Percentiles rank a stretch among this genome's conserved stretches.
Evolutionary conservation across 2,329 filamentous ascomycete genomes (phyloP).

Genomic region (Diplocarpon rosae): DNA sequence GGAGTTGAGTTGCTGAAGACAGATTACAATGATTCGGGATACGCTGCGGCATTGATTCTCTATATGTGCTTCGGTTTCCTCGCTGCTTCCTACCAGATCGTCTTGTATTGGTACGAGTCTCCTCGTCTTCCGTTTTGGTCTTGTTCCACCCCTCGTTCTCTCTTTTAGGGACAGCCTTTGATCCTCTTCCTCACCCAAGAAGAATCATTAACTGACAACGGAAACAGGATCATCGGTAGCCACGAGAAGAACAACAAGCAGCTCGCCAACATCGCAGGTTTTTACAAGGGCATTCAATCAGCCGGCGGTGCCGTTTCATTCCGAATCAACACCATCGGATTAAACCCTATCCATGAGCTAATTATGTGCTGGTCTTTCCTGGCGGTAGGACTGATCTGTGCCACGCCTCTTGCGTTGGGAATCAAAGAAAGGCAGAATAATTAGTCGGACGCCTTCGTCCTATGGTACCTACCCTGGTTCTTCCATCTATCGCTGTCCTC

Average conservation of each 20-base stretch:
- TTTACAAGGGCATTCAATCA: constrained; percentile 83
- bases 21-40: neutral
- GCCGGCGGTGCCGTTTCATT: constrained; percentile 66
- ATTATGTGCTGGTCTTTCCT: constrained; percentile 65
- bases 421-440: constrained; percentile 63
- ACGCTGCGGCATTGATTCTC: neutral
- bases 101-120: neutral
- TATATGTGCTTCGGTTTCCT: neutral
- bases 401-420: constrained; percentile 55
- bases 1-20: neutral
- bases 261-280: constrained; percentile 66
- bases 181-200: neutral
- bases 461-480: neutral
- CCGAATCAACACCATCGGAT: constrained; percentile 50
- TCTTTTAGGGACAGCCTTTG: neutral
- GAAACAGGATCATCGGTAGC: neutral
- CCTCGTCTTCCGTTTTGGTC: neutral
- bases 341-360: constrained; percentile 60
- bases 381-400: constrained; percentile 58
- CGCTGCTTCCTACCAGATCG: neutral
- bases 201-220: neutral
- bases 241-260: neutral
- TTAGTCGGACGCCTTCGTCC: neutral
- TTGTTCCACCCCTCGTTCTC: neutral
- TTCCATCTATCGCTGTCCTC: neutral